Conservation (phyloP, 2,329 filamentous ascomycete species). For the Phaeosphaeriaceae sp. region DNA sequence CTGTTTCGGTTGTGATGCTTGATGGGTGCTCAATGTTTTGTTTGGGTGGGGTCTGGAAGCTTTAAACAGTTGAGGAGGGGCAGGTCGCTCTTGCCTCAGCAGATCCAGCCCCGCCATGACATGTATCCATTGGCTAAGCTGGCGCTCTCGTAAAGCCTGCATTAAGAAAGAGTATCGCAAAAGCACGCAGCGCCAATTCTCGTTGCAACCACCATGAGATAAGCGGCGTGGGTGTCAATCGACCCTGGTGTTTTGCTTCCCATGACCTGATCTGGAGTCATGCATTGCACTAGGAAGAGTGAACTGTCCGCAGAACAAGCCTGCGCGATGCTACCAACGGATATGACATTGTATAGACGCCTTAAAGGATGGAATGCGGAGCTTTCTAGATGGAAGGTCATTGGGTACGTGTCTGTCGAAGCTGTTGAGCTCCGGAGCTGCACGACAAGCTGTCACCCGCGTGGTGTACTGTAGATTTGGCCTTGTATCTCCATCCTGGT, state of each 20-base stretch:
- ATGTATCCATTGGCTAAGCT: constrained; percentile 28
- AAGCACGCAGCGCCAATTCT: constrained; percentile 12
- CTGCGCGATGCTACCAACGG: not conserved
- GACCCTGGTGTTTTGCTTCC: not conserved
- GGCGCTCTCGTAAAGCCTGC: constrained; percentile 31
- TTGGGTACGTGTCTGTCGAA: not conserved
- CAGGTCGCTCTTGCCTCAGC: constrained; percentile 24
- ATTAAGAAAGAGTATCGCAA: constrained; percentile 31
- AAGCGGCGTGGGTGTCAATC: not conserved
- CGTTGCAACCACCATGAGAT: not conserved
- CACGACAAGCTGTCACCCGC: not conserved
- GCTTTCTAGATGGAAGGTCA: not conserved
- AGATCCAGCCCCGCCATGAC: constrained; percentile 32
- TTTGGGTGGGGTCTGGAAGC: constrained; percentile 30
- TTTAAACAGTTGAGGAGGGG: constrained; percentile 31
- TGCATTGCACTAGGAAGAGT: not conserved
- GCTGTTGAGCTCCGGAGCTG: not conserved
- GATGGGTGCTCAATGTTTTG: constrained; percentile 29
- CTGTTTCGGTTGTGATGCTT: constrained; percentile 24
- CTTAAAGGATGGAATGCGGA: not conserved
- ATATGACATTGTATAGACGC: not conserved
- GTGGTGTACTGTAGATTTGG: not conserved
- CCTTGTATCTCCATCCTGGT: no score
- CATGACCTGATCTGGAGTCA: not conserved
- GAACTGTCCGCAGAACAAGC: not conserved